Evolutionary conservation across 2,329 filamentous ascomycete species (phyloP), one percentile per base, ranked within the genome.

Genomic region (Eutypa lata): DNA sequence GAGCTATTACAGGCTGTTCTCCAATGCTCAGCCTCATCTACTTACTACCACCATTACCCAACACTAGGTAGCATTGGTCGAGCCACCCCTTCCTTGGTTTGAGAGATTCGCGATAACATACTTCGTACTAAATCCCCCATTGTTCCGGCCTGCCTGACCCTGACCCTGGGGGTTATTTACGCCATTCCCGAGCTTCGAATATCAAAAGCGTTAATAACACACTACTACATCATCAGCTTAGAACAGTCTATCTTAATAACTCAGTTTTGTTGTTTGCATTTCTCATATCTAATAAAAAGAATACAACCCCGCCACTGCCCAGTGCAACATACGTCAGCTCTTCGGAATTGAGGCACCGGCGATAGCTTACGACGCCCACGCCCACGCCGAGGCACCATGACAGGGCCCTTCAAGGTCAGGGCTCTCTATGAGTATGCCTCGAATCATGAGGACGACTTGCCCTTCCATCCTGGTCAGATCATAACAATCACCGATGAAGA

Each of bases 361-460:
- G 38, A 51, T 55, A 57, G 53, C 57, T 60, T 50, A 50, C 62
- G 53, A 56, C 38, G 38, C 18, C n/a, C 38, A 19, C 19, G 19
- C 38, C 38, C 16, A 28, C 42, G 55, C 59, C 60, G 60, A 68
- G 64, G 59, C 76, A 81, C 72, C 69, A 92, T 92, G 88, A 78
- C 87, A 71, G 72, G 79, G 64, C 85, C 86, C 56, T 97, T 96
- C 80, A 95, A 90, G 76, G 94, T 99, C 78, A 96, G 92, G 81
- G 91, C 94, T 63, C 76, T 97, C 68, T 99, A 89, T 78, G 93
- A 97, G 71, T 99, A 99, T 77, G 79, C 82, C 69, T 97, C 94
- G 61, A 83, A 84, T 57, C 93, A 99, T 72, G 91, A 96, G 63
- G 94, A 99, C 73, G 94, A 99, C 74, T 86, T 99, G 62, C 89